A percentile compares a stretch with the other conserved stretches of the same genome.
These are phyloP conservation scores for Aspergillus ellipticus DNA, from an alignment of 495 filamentous ascomycete species.

Conservation along the genomic window DNA sequence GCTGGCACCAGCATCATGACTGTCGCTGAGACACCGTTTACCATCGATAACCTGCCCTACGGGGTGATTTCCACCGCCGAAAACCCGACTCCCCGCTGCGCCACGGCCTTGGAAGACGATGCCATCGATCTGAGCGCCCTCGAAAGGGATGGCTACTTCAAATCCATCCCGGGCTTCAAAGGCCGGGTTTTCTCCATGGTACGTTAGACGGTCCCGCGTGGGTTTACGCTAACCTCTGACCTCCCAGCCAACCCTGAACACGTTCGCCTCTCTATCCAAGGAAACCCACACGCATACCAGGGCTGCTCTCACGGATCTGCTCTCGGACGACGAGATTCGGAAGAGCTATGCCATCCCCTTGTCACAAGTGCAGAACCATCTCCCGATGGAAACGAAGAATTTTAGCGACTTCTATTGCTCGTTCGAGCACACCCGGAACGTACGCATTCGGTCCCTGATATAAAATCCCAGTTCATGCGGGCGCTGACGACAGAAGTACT, in stretches of 20 bases:
- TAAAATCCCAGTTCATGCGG: no score
- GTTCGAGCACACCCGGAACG: conserved; percentile 24
- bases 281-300: conserved; percentile 58
- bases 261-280: conserved; percentile 65
- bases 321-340: conserved; percentile 46
- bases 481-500: conserved; percentile 7
- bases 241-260: conserved; percentile 58
- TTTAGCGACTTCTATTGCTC: conserved; percentile 78
- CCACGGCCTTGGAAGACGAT: conserved; percentile 61
- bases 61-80: conserved; percentile 64
- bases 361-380: conserved; percentile 55
- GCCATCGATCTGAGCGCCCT: conserved; percentile 65
- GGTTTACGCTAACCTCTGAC: no score
- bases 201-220: no score
- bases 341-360: conserved; percentile 45
- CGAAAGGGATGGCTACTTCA: conserved; percentile 45
- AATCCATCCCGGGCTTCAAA: conserved; percentile 12
- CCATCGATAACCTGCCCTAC: conserved; percentile 77
- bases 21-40: conserved; percentile 50
- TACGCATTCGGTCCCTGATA: no score
- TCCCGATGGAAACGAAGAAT: conserved; percentile 73
- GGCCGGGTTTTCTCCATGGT: conserved; percentile 14
- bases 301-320: conserved; percentile 42
- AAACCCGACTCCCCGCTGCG: conserved; percentile 51
- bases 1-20: not conserved